These are phyloP conservation scores for Calcarisporium arbuscula DNA, from an alignment of 2,329 filamentous ascomycete genomes.

Conservation along the genomic window DNA sequence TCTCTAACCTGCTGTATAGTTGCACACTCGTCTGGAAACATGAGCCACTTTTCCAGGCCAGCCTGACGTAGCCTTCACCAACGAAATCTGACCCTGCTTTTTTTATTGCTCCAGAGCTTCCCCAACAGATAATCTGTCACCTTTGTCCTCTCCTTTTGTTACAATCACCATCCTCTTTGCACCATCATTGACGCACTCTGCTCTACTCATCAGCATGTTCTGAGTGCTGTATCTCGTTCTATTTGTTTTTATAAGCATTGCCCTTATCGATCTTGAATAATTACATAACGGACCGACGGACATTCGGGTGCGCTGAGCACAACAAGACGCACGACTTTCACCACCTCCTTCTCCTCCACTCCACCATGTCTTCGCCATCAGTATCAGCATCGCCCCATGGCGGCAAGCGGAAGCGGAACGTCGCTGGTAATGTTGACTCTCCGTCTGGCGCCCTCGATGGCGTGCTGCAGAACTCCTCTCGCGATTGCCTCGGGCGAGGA, in stretches of 20 bases:
- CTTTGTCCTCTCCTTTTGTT: background rate
- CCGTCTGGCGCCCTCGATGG: constrained; percentile 42
- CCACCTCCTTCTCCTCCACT: background rate
- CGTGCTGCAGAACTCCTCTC: constrained; percentile 61
- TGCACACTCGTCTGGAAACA: too few species aligned
- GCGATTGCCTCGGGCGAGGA: constrained; percentile 81
- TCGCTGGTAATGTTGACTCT: constrained; percentile 44
- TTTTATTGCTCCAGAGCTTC: too few species aligned
- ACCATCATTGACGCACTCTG: background rate
- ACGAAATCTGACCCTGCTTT: too few species aligned
- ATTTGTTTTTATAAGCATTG: background rate
- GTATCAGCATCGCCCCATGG: constrained; percentile 44
- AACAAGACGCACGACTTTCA: too few species aligned
- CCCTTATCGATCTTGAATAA: background rate
- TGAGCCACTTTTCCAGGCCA: too few species aligned
- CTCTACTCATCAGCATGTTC: background rate
- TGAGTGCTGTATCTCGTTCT: background rate
- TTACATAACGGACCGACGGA: too few species aligned
- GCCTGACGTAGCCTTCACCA: too few species aligned
- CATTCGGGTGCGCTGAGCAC: too few species aligned
- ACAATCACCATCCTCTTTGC: background rate
- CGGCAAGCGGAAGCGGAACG: constrained; percentile 76
- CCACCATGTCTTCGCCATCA: constrained; percentile 55
- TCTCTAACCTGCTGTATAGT: too few species aligned
- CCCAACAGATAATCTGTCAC: too few species aligned